phyloP scores from a whole-genome alignment of 2,329 filamentous ascomycete genomes.

The Sarocladium strictum region DNA sequence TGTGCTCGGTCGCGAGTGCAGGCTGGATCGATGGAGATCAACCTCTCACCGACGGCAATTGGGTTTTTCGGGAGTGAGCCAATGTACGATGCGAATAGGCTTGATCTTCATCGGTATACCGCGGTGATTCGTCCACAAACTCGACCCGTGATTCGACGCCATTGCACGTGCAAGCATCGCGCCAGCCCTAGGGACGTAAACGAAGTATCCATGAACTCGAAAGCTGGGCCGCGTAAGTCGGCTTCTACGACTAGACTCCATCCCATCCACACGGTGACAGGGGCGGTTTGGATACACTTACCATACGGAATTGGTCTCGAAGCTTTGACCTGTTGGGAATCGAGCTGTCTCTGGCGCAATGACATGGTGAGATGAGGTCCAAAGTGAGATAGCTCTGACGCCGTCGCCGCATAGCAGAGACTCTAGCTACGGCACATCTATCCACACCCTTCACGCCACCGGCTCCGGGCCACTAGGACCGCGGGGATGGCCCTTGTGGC shows the following conservation, averaged over 20 bases:
- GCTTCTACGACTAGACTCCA: background rate
- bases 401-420: no score
- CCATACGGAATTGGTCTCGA: no score
- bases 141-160: background rate
- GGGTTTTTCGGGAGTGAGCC: background rate
- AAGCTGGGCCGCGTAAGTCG: background rate
- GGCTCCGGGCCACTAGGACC: conserved; percentile 3
- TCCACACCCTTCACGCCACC: conserved; percentile 4
- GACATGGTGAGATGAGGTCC: no score
- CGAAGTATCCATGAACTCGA: background rate
- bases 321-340: no score
- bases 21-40: background rate
- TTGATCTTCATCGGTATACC: background rate
- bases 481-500: conserved; percentile 6
- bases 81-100: background rate
- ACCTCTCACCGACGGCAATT: background rate
- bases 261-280: no score
- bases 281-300: no score
- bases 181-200: background rate
- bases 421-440: background rate
- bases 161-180: background rate
- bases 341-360: no score
- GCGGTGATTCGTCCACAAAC: background rate
- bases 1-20: no score
- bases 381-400: background rate